A percentile compares a stretch with the other conserved stretches of the same genome.
phyloP scores from a whole-genome alignment of 2,329 filamentous ascomycete genomes.

The Fusarium falciforme region DNA sequence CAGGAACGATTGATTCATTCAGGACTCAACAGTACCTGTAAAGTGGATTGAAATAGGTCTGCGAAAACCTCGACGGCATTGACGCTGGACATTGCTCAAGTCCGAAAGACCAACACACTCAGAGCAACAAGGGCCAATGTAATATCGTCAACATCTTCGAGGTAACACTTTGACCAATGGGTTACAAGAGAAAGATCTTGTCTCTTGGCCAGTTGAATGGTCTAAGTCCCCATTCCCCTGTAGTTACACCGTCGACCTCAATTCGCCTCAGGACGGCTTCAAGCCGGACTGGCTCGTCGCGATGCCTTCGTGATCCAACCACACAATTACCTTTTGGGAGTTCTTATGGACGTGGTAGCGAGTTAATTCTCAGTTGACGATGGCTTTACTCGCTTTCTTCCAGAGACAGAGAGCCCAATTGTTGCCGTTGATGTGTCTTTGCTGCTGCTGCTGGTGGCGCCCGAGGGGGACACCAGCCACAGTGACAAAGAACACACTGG shows the following conservation, averaged over 20 bases:
- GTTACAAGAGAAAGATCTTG: not conserved
- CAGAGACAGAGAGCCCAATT: not conserved
- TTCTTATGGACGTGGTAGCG: not conserved
- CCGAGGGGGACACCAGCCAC: not conserved
- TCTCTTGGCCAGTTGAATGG: not conserved
- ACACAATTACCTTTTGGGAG: not conserved
- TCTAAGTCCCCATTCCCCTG: not conserved
- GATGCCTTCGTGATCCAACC: not conserved
- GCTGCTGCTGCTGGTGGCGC: not conserved
- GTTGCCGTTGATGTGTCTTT: not conserved
- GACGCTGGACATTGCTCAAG: not conserved
- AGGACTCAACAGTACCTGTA: not conserved
- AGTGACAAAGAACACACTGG: not conserved
- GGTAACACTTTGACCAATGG: not conserved
- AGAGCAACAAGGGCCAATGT: not conserved
- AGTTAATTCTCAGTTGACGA: not conserved
- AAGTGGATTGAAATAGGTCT: not conserved
- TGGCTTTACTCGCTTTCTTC: not conserved
- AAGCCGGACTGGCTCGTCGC: not conserved
- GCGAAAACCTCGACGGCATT: not conserved
- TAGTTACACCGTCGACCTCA: not conserved
- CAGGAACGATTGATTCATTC: not conserved
- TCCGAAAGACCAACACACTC: not conserved
- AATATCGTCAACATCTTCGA: not conserved
- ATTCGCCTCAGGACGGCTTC: not conserved